Conservation (phyloP, 2,329 filamentous ascomycete genomes). For the Fusarium sp. region DNA sequence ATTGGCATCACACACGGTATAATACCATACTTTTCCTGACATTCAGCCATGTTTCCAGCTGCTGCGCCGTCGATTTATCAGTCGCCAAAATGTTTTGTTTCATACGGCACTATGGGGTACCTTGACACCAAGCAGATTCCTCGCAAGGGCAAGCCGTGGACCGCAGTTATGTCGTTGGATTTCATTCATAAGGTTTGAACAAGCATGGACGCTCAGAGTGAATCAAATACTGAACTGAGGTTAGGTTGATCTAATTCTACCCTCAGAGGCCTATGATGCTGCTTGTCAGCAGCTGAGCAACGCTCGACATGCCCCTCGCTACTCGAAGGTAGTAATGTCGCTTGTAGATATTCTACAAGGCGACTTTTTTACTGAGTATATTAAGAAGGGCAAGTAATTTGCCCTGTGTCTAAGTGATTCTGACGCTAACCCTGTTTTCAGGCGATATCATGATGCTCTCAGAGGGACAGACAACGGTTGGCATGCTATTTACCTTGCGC, state of each 20-base stretch:
- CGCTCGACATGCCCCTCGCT: conserved; percentile 55
- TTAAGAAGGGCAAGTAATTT: conserved; percentile 73
- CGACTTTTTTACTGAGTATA: conserved; percentile 84
- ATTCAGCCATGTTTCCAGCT: conserved; percentile 57
- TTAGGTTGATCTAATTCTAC: conserved; percentile 77
- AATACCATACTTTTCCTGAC: neutral
- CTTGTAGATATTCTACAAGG: conserved; percentile 77
- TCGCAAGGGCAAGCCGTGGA: conserved; percentile 80
- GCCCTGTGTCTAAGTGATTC: neutral
- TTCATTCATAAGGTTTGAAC: conserved; percentile 74
- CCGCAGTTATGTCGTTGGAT: conserved; percentile 69
- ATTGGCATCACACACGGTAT: neutral
- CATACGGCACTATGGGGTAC: conserved; percentile 74
- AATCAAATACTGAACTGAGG: neutral
- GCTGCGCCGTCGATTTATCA: conserved; percentile 60
- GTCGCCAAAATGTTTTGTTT: conserved; percentile 77
- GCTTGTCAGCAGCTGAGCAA: conserved; percentile 64
- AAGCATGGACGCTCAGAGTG: too few species aligned
- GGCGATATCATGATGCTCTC: conserved; percentile 87
- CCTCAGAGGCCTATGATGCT: conserved; percentile 67
- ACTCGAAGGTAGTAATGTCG: conserved; percentile 77
- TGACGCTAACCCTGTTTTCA: conserved; percentile 46
- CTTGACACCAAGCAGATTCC: conserved; percentile 77
- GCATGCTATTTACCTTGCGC: conserved; percentile 77
- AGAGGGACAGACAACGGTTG: conserved; percentile 74